Percentiles rank a stretch among this genome's conserved stretches.
Evolutionary conservation across 768 basidiomycete species (phyloP).

Genomic region (Lactarius vividus): DNA sequence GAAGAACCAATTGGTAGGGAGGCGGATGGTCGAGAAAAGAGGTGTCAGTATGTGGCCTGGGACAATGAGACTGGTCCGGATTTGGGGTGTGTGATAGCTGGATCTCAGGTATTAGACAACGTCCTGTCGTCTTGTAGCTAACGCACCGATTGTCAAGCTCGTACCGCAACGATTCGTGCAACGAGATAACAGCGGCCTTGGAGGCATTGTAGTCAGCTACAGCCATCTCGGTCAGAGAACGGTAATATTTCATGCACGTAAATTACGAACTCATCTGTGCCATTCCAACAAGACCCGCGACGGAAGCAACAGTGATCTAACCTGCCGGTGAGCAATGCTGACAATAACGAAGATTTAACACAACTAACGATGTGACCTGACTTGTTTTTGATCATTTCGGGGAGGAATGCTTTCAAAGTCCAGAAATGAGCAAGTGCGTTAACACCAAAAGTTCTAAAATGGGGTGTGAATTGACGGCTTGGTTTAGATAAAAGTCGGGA

Average conservation of each 20-base stretch:
- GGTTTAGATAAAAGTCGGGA: constrained; percentile 7
- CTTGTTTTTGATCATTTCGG: constrained; percentile 74
- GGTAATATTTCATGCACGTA: constrained; percentile 7
- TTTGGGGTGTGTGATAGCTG: constrained; percentile 64
- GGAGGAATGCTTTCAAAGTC: constrained; percentile 91
- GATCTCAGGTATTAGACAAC: constrained; percentile 30
- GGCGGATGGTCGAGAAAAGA: constrained; percentile 62
- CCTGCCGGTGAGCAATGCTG: constrained; percentile 4
- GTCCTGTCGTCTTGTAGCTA: constrained; percentile 1
- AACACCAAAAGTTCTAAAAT: constrained; percentile 76
- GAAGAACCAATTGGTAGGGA: constrained; percentile 51
- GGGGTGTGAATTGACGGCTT: not conserved
- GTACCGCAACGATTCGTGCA: constrained; percentile 83
- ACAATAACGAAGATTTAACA: not conserved
- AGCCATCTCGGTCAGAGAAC: constrained; percentile 4
- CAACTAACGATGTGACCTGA: constrained; percentile 80
- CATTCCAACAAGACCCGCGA: constrained; percentile 65
- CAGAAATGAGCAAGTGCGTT: constrained; percentile 91
- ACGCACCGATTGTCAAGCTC: constrained; percentile 78
- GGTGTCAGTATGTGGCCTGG: constrained; percentile 78
- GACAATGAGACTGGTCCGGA: constrained; percentile 86
- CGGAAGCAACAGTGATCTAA: constrained; percentile 76
- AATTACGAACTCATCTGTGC: constrained; percentile 68
- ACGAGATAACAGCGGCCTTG: constrained; percentile 80
- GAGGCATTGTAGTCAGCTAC: constrained; percentile 88